Evolutionary conservation across 2,329 filamentous ascomycete genomes (phyloP).

Genomic region (Sporothrix protearum): DNA sequence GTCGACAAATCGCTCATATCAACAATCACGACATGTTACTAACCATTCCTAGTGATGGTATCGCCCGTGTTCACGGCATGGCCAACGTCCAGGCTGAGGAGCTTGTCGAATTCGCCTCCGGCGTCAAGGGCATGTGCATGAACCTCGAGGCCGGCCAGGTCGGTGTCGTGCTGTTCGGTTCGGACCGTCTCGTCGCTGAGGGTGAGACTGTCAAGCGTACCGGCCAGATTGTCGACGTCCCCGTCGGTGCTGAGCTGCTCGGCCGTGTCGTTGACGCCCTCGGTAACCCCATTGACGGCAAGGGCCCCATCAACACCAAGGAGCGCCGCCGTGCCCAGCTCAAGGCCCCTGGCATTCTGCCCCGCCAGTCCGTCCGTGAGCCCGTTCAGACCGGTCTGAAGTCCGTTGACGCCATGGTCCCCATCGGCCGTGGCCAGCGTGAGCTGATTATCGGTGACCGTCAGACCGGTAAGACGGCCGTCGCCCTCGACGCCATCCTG

Average conservation of each 20-base stretch:
- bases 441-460: conserved; percentile 99
- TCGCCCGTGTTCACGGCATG: conserved; percentile 99
- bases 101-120: conserved; percentile 99
- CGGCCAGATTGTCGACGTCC: conserved; percentile 97
- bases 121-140: conserved; percentile 99
- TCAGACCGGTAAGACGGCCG: conserved; percentile 99
- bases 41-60: conserved; percentile 80
- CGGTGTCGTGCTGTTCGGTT: conserved; percentile 99
- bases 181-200: conserved; percentile 99
- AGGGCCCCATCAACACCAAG: conserved; percentile 90
- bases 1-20: background rate
- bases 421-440: conserved; percentile 99
- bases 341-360: conserved; percentile 98
- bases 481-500: conserved; percentile 94
- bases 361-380: conserved; percentile 94
- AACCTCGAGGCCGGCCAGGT: conserved; percentile 99
- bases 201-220: conserved; percentile 99
- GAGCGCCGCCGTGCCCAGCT: conserved; percentile 95
- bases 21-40: conserved; percentile 28
- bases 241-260: conserved; percentile 87
- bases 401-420: conserved; percentile 99
- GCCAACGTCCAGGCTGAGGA: conserved; percentile 99
- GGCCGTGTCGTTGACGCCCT: conserved; percentile 98
- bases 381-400: conserved; percentile 99
- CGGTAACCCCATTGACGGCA: conserved; percentile 98